Percentiles rank a stretch among this genome's conserved stretches.
Conservation (phyloP, 1,139 yeast species). For the Yamadazyma siamensis region DNA sequence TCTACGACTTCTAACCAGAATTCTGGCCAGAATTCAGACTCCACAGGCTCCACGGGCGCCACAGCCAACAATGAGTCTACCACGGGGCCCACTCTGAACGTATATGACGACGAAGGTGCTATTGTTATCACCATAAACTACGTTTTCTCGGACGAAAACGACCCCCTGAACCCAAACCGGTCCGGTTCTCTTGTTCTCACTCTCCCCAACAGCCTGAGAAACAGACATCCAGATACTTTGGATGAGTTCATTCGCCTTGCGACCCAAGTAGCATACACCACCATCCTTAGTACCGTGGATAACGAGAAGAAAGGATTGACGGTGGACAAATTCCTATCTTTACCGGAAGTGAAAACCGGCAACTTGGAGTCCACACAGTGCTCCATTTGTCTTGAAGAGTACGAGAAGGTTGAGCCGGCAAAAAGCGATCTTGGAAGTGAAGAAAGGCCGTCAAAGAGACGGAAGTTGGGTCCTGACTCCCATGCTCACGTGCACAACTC, state of each 20-base stretch:
- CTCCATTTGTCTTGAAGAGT: slow-evolving; percentile 68
- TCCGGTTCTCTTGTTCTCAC: slow-evolving; percentile 58
- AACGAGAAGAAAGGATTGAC: slow-evolving; percentile 49
- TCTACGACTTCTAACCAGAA: too few species aligned
- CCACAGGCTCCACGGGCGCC: not conserved
- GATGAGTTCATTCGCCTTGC: slow-evolving; percentile 63
- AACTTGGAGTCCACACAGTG: slow-evolving; percentile 42
- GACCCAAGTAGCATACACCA: slow-evolving; percentile 64
- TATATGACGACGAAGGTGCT: slow-evolving; percentile 28
- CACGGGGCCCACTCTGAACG: too few species aligned
- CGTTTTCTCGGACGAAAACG: slow-evolving; percentile 41
- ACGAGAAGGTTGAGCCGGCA: slow-evolving; percentile 19
- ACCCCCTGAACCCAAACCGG: slow-evolving; percentile 40
- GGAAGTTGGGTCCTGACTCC: too few species aligned
- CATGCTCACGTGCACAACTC: too few species aligned
- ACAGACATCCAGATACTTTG: slow-evolving; percentile 49
- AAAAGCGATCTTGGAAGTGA: not conserved
- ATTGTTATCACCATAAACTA: slow-evolving; percentile 45
- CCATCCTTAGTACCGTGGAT: slow-evolving; percentile 44
- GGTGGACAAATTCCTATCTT: slow-evolving; percentile 46
- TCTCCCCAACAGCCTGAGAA: slow-evolving; percentile 61
- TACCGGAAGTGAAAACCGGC: slow-evolving; percentile 31
- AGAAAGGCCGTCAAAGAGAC: not conserved
- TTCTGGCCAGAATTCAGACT: too few species aligned
- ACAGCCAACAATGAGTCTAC: slow-evolving; percentile 1